A percentile compares a stretch with the other conserved stretches of the same genome.
These are phyloP conservation scores for Geotrichum cucujoidarum DNA, from an alignment of 1,139 yeast genomes.

Conservation along the genomic window DNA sequence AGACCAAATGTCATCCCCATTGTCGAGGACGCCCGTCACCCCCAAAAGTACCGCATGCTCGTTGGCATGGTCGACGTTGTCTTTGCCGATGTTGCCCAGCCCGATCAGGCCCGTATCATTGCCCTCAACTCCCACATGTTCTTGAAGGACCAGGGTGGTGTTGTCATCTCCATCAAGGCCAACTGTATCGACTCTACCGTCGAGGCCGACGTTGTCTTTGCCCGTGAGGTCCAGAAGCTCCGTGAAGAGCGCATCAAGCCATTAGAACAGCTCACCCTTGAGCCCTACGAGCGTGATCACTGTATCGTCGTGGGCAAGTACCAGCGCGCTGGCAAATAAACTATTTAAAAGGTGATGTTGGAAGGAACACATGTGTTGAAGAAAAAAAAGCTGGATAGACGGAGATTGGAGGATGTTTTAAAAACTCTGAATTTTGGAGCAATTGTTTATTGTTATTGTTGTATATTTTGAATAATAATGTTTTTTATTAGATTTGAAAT, in stretches of 20 bases:
- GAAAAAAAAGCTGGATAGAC: not conserved
- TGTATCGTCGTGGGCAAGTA: conserved; percentile 97
- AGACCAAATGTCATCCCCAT: conserved; percentile 98
- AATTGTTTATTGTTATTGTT: not conserved
- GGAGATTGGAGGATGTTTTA: not conserved
- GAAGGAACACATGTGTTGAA: not conserved
- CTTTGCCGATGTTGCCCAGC: conserved; percentile 99
- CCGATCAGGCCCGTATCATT: conserved; percentile 99
- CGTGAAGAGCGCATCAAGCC: conserved; percentile 99
- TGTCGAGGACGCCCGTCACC: conserved; percentile 99
- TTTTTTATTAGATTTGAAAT: not conserved
- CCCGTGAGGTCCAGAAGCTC: conserved; percentile 96
- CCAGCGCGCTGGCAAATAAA: conserved; percentile 82
- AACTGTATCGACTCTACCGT: conserved; percentile 96
- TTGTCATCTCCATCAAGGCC: conserved; percentile 41
- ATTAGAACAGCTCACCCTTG: conserved; percentile 90
- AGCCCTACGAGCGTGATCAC: conserved; percentile 99
- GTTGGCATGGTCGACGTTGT: conserved; percentile 98
- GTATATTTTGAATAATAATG: not conserved
- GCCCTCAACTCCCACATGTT: conserved; percentile 97
- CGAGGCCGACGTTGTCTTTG: conserved; percentile 90
- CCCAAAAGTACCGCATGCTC: conserved; percentile 98
- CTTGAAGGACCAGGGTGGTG: conserved; percentile 90
- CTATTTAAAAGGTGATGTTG: conserved; percentile 37
- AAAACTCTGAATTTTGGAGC: not conserved